phyloP scores from a whole-genome alignment of 176 grass and related monocot genomes.

The Neostapfia colusana region DNA sequence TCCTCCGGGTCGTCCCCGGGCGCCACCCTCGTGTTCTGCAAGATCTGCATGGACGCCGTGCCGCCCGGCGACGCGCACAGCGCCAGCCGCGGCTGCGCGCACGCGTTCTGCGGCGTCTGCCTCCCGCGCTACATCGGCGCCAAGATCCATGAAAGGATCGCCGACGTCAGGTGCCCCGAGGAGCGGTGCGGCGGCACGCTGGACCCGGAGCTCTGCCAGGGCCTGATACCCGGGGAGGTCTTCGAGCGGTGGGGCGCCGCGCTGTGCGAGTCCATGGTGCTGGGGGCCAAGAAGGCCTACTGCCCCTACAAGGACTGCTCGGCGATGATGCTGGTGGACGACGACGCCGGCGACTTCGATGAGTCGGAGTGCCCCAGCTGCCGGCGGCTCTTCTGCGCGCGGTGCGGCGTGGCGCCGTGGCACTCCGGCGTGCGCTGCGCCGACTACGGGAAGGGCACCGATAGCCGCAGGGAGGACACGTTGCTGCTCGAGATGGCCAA shows the following conservation, averaged over 20 bases:
- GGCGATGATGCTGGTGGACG: constrained; percentile 38
- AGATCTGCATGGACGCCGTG: constrained; percentile 57
- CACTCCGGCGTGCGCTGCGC: background rate
- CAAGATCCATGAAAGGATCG: constrained; percentile 46
- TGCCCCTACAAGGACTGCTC: constrained; percentile 56
- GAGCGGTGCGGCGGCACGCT: constrained; percentile 33
- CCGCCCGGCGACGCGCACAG: constrained; percentile 2
- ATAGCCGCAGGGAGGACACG: background rate
- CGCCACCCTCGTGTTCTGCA: constrained; percentile 43
- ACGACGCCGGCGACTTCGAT: background rate
- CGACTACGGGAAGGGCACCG: background rate
- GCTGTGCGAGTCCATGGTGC: constrained; percentile 27
- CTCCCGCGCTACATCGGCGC: constrained; percentile 37
- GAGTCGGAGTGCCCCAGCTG: constrained; percentile 23
- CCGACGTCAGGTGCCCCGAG: constrained; percentile 42
- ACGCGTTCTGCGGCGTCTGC: constrained; percentile 53
- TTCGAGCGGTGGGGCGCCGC: constrained; percentile 31
- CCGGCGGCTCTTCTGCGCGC: constrained; percentile 23
- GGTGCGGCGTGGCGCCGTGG: constrained; percentile 22
- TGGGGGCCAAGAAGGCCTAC: background rate
- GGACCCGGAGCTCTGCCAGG: constrained; percentile 37
- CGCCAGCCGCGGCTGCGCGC: constrained; percentile 32
- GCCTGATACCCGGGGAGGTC: constrained; percentile 2
- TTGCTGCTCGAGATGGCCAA: constrained; percentile 22
- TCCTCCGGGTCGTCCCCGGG: background rate